Conservation (phyloP, 2,329 filamentous ascomycete species). For the Ascochyta lentis region DNA sequence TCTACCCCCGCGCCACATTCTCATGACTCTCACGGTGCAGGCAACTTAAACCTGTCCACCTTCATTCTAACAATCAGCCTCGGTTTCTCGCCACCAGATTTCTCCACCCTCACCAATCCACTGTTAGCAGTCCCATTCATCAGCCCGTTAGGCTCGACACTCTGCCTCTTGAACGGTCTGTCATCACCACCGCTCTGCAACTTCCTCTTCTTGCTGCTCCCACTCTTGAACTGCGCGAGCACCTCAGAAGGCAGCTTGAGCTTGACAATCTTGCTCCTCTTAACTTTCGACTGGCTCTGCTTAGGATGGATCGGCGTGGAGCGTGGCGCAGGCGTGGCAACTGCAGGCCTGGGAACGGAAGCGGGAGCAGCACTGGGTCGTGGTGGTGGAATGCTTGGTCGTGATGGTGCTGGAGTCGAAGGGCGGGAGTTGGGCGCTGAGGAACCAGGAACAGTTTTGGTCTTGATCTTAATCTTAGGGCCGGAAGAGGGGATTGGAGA, state of each 20-base stretch:
- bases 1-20: neutral
- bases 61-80: conserved; percentile 32
- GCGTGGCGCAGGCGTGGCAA: conserved; percentile 19
- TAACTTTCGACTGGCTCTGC: conserved; percentile 20
- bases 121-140: conserved; percentile 23
- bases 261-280: conserved; percentile 38
- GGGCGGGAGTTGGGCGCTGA: conserved; percentile 29
- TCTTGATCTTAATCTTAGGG: conserved; percentile 39
- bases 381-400: conserved; percentile 23
- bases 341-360: conserved; percentile 12
- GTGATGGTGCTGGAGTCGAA: conserved; percentile 20
- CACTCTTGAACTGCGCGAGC: conserved; percentile 20
- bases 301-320: conserved; percentile 5
- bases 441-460: conserved; percentile 27
- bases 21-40: neutral
- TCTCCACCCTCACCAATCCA: conserved; percentile 29
- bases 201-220: conserved; percentile 33
- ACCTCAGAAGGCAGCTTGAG: conserved; percentile 28
- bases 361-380: conserved; percentile 19
- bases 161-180: conserved; percentile 38
- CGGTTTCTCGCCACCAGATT: conserved; percentile 20
- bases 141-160: conserved; percentile 28
- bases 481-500: conserved; percentile 33
- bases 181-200: conserved; percentile 23
- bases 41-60: conserved; percentile 22